Evolutionary conservation across 2,329 filamentous ascomycete species (phyloP).

Genomic region (Torrubiellomyces zombiae): DNA sequence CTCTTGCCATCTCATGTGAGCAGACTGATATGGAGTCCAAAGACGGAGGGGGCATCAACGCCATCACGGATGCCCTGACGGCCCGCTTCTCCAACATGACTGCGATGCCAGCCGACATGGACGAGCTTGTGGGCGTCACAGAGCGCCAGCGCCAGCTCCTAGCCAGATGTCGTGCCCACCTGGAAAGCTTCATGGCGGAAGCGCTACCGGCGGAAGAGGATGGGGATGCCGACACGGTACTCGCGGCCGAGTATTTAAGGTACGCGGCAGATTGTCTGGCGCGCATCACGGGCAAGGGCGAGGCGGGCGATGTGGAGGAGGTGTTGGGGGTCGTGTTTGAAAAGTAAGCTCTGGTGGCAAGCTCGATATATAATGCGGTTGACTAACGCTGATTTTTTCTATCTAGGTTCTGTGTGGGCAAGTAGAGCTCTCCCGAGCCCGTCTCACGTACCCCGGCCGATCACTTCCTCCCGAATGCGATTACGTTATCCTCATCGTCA

Average conservation of each 20-base stretch:
- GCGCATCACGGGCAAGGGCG: constrained; percentile 72
- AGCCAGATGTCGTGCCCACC: constrained; percentile 50
- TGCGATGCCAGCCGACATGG: constrained; percentile 49
- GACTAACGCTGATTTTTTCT: no score
- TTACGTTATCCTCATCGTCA: no score
- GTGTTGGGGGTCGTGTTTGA: constrained; percentile 95
- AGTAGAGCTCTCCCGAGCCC: constrained; percentile 15
- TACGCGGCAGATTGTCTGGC: constrained; percentile 67
- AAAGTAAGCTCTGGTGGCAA: constrained; percentile 74
- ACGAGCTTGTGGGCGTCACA: constrained; percentile 78
- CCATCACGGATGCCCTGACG: constrained; percentile 52
- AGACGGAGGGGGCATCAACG: constrained; percentile 50
- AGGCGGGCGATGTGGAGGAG: constrained; percentile 82
- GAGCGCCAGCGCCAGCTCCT: constrained; percentile 77
- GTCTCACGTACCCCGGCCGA: no score
- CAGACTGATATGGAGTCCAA: constrained; percentile 24
- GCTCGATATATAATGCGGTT: no score
- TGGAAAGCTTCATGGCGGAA: constrained; percentile 56
- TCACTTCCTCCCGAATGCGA: no score
- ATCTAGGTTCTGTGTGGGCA: constrained; percentile 32
- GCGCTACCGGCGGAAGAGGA: constrained; percentile 22
- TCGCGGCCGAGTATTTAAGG: constrained; percentile 78
- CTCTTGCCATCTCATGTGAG: constrained; percentile 52
- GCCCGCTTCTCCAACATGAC: constrained; percentile 56
- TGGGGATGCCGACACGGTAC: constrained; percentile 60